These are phyloP conservation scores for Xylaria scruposa DNA, from an alignment of 495 filamentous ascomycete species.

Conservation along the genomic window DNA sequence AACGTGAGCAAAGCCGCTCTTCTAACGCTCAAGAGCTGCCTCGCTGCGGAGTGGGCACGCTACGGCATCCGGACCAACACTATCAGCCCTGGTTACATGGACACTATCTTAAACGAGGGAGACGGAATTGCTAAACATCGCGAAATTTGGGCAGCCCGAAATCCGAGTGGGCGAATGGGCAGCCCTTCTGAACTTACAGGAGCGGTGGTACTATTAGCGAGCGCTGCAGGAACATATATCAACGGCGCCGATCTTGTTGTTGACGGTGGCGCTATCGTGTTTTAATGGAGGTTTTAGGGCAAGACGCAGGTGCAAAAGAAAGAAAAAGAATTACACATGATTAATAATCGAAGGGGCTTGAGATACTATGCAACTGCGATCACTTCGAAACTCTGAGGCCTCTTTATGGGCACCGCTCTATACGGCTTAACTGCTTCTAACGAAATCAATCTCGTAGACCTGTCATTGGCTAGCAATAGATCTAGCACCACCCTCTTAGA, in stretches of 20 bases:
- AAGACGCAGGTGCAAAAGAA: neutral
- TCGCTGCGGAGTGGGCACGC: slow-evolving; percentile 68
- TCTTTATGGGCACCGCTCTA: neutral
- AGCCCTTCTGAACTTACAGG: slow-evolving; percentile 64
- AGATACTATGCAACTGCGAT: neutral
- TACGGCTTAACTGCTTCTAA: neutral
- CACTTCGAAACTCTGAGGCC: neutral
- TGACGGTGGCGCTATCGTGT: slow-evolving; percentile 11
- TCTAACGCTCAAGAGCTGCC: slow-evolving; percentile 56
- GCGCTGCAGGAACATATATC: slow-evolving; percentile 65
- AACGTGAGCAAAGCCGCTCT: slow-evolving; percentile 69
- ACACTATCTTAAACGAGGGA: slow-evolving; percentile 72
- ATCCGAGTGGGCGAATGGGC: slow-evolving; percentile 61
- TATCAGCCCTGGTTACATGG: slow-evolving; percentile 74
- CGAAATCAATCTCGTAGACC: neutral
- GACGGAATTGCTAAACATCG: slow-evolving; percentile 44
- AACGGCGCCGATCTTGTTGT: slow-evolving; percentile 51
- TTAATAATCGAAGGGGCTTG: neutral
- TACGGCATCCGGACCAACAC: slow-evolving; percentile 66
- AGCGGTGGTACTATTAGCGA: slow-evolving; percentile 63
- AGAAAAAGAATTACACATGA: neutral
- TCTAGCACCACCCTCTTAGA: neutral
- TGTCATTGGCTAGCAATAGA: neutral
- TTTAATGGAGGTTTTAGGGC: neutral
- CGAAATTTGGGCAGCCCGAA: slow-evolving; percentile 41